Evolutionary conservation across 2,329 filamentous ascomycete genomes (phyloP), one percentile per base, ranked within the genome.

Genomic region (Arthroderma uncinatum): DNA sequence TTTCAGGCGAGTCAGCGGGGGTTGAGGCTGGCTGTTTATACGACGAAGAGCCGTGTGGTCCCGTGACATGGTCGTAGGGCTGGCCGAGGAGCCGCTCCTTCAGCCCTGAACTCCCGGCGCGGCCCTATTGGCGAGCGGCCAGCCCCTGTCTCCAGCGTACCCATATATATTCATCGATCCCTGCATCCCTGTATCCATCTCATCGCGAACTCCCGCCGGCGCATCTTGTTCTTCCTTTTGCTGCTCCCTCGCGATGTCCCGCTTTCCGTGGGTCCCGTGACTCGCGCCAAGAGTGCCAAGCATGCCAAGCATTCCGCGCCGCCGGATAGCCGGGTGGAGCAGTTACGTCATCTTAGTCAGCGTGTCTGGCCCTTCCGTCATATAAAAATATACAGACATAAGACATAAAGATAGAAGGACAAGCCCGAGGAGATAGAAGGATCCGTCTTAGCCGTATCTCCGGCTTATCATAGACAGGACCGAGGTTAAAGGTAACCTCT

Each of bases 31-130:
- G 14, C 44, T 50, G 23, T 50, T 30, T 50, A 50, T 50, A 50
- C 44, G 44, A 33, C 34, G 34, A 50, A 50, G 23, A 34, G n/a
- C 25, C 44, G 44, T 25, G 44, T 16, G n/a, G 44, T 50, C 44
- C 25, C 44, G 44, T 50, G 44, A 50, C 25, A 9, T 25, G 44
- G 40, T 14, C 8, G 10, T 50, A 50, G 44, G 44, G 44, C 44
- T 50, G 44, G 44, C 25, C 44, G 44, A 50, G 14, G 44, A 50
- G 44, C 44, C 44, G 44, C 44, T 50, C 28, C 25, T 50, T 50
- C 44, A 50, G 44, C 44, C 44, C 28, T 19, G 44, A 50, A n/a
- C 4, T 50, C 44, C 44, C 44, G 23, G 39, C 39, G 16, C 4
- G 39, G 39, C 14, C 39, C 39, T 19, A 42, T 42, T 42, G 16